Conservation (phyloP, 164 flowering plant genomes). For the Macadamia integrifolia region DNA sequence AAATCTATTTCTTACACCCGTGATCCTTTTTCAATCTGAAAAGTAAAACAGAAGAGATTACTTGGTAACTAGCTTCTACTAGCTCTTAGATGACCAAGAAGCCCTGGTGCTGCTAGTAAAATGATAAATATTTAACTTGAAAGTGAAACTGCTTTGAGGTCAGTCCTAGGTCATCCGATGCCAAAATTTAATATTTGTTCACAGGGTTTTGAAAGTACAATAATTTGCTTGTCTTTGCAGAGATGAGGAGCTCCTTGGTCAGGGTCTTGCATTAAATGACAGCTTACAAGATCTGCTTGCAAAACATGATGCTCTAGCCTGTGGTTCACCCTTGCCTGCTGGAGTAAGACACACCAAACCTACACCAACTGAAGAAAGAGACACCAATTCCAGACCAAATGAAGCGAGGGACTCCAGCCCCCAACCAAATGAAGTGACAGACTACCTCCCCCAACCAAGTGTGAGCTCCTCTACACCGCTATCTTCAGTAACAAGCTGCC, state of each 20-base stretch:
- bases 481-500: slow-evolving; percentile 21
- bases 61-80: no score
- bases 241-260: slow-evolving; percentile 82
- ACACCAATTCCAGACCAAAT: slow-evolving; percentile 14
- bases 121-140: background rate
- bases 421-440: slow-evolving; percentile 22
- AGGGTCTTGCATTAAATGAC: slow-evolving; percentile 84
- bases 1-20: no score
- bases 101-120: no score
- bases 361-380: slow-evolving; percentile 16
- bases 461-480: slow-evolving; percentile 20
- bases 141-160: background rate
- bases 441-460: slow-evolving; percentile 26
- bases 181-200: background rate
- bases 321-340: slow-evolving; percentile 60
- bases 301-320: slow-evolving; percentile 83
- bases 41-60: no score
- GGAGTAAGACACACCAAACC: slow-evolving; percentile 18
- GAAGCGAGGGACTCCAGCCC: slow-evolving; percentile 27
- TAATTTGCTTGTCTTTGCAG: slow-evolving; percentile 30
- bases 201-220: background rate
- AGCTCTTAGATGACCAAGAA: no score
- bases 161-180: background rate
- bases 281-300: slow-evolving; percentile 64
- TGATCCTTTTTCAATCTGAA: no score